Conservation (phyloP, 306 rosid species). For the Boehmeria nivea region DNA sequence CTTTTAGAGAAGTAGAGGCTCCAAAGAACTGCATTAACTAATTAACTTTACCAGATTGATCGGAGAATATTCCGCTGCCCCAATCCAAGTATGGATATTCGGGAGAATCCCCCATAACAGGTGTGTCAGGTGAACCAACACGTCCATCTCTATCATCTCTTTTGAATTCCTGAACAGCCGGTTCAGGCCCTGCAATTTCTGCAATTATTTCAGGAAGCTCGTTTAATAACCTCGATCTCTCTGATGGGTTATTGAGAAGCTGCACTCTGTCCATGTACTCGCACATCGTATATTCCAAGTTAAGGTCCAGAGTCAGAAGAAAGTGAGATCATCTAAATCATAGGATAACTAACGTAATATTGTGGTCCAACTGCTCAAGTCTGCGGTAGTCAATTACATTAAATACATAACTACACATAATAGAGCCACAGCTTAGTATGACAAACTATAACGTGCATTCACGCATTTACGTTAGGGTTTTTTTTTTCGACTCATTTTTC, state of each 20-base stretch:
- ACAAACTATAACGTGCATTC: neutral
- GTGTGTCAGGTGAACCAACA: no score
- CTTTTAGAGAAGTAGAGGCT: slow-evolving; percentile 6
- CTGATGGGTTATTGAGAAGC: slow-evolving; percentile 44
- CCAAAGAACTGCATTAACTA: slow-evolving; percentile 32
- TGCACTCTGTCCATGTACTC: slow-evolving; percentile 42
- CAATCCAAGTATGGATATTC: slow-evolving; percentile 9
- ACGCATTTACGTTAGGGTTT: neutral
- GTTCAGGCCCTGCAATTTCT: no score
- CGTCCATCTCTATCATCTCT: slow-evolving; percentile 27
- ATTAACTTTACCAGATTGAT: slow-evolving; percentile 19
- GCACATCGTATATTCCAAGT: slow-evolving; percentile 42
- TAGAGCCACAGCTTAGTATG: neutral
- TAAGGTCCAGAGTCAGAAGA: slow-evolving; percentile 37
- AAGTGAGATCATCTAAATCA: neutral
- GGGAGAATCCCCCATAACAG: slow-evolving; percentile 20
- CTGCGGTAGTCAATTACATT: neutral
- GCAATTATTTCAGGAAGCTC: slow-evolving; percentile 54
- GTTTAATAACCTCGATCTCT: slow-evolving; percentile 48
- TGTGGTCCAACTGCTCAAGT: neutral
- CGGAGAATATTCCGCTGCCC: slow-evolving; percentile 13
- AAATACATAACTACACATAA: no score
- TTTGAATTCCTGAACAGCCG: slow-evolving; percentile 25
- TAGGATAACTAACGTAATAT: no score
- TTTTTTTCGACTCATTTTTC: neutral